Evolutionary conservation across 371 early-diverging fungal species (phyloP).

Genomic region (Apophysomyces trapeziformis): DNA sequence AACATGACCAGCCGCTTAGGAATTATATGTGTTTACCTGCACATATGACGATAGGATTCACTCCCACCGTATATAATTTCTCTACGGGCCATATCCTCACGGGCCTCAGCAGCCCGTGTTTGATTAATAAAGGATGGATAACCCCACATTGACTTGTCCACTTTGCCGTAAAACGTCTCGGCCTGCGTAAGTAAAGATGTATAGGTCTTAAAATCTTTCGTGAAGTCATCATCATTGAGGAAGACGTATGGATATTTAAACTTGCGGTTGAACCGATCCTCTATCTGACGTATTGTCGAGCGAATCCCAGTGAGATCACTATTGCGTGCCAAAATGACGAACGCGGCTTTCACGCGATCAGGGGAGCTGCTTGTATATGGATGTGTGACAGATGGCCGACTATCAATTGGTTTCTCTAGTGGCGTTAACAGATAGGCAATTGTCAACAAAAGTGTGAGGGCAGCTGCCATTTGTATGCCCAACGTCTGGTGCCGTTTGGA

Average conservation of each 20-base stretch:
- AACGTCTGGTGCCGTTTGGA: slow-evolving; percentile 33
- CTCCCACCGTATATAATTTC: slow-evolving; percentile 84
- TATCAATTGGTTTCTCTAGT: neutral
- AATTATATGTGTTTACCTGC: slow-evolving; percentile 57
- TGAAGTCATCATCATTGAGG: slow-evolving; percentile 82
- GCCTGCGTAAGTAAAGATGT: slow-evolving; percentile 55
- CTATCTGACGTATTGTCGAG: slow-evolving; percentile 72
- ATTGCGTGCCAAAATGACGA: slow-evolving; percentile 75
- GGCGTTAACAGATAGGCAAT: slow-evolving; percentile 23
- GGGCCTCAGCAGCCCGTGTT: slow-evolving; percentile 60
- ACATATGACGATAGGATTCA: slow-evolving; percentile 95
- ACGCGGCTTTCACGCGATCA: slow-evolving; percentile 55
- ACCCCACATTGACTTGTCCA: slow-evolving; percentile 74
- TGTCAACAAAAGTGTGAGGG: slow-evolving; percentile 20
- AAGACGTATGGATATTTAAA: slow-evolving; percentile 92
- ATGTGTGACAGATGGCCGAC: neutral
- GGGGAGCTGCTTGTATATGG: neutral
- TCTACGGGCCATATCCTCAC: slow-evolving; percentile 60
- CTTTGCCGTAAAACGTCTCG: slow-evolving; percentile 52
- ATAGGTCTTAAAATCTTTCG: slow-evolving; percentile 71
- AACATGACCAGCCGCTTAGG: neutral
- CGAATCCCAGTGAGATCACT: slow-evolving; percentile 72
- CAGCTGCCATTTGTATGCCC: slow-evolving; percentile 25
- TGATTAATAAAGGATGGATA: slow-evolving; percentile 83
- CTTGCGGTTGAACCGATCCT: slow-evolving; percentile 82